Base-by-base conservation (phyloP, 2,329 filamentous ascomycete genomes). In the Diaporthe longicolla region DNA sequence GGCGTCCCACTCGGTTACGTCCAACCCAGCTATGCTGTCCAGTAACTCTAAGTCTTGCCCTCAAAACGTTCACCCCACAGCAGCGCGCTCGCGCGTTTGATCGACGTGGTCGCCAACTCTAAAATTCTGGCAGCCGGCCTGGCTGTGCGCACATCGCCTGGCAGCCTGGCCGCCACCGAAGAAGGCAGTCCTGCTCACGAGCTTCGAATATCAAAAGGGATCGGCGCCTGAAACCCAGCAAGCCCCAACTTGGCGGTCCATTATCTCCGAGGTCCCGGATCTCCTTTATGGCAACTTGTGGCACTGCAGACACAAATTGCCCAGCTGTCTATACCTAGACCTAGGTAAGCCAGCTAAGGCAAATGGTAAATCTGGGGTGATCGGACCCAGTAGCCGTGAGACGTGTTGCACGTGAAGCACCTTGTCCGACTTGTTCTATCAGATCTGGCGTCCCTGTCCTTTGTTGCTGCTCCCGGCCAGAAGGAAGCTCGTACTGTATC, bases 41-140 rank as follows among this genome's bases (percentile, higher is more conserved):
- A 63, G 70, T 21, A 45, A 66, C 45, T 50, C 21, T 37, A 35
- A 29, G n/a, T 52, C n/a, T 52, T 43, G 29, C 26, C 69, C 45
- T 37, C 54, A 54, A 48, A 50, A 24, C 45, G 19, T n/a, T 17
- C 21, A 10, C 40, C 59, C 70, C 70, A 71, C 70, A 21, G 26
- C 57, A 35, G 70, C 70, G 57, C 57, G 55, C 48, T 71, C 48
- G 13, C 32, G 6, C 50, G 70, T 71, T 63, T 71, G 70, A 71
- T 71, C 70, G 54, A 21, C 70, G 9, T 68, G 21, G 15, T 6
- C 29, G 32, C 63, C 48, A 68, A 68, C 63, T 68, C 63, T 68
- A 54, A 66, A 68, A 40, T 37, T 68, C 63, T 68, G 48, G 48
- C 63, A 40, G 63, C 48, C 48, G 24, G n/a, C 48, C 48, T 52